Base-by-base conservation (phyloP, 1,284 basidiomycete species). In the Ganoderma multipileum region DNA sequence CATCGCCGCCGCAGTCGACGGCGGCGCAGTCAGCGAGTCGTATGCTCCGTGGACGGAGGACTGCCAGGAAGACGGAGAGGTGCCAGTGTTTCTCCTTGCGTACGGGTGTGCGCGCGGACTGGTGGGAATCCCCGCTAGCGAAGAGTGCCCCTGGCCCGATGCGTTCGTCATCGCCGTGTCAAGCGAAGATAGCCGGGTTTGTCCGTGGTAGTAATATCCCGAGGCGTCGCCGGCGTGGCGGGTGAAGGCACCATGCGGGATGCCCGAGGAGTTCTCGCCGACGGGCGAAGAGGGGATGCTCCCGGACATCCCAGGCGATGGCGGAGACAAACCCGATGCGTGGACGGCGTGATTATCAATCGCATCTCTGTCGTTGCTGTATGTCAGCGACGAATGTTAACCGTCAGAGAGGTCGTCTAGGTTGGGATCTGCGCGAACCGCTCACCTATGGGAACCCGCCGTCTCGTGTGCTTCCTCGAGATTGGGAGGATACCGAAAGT, bases 401-500 rank as follows among this genome's bases (percentile, higher is more conserved):
- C 60, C 12, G 72, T 74, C 66, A 73, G 71, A 33, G 42, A 58
- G 67, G 68, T 64, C 71, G 67, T 72, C 71, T 67, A 68, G 67
- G 61, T 64, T 65, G 54, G 41, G 58, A 69, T 66, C 63, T 67
- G 64, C 58, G 65, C 62, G 36, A 61, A 70, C 38, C 39, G 81
- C 88, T 77, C 79, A 91, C 90, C 88, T 85, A 39, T 89, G 81
- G 71, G 86, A 68, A 68, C 38, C 58, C 8, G 58, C 81, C 28
- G 83, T 81, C 69, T 92, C 90, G 3, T 86, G 85, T 20, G 86
- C 89, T 60, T 85, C 83, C 73, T 91, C 89, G 54, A 91, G 83
- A 74, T 91, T 89, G 4, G 91, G 90, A 12, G 91, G 91, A 57
- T 90, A 88, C 11, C 91, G 86, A 76, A 92, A 93, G 76, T 91